Conservation (phyloP, 768 basidiomycete species). For the Fomitopsis serialis region DNA sequence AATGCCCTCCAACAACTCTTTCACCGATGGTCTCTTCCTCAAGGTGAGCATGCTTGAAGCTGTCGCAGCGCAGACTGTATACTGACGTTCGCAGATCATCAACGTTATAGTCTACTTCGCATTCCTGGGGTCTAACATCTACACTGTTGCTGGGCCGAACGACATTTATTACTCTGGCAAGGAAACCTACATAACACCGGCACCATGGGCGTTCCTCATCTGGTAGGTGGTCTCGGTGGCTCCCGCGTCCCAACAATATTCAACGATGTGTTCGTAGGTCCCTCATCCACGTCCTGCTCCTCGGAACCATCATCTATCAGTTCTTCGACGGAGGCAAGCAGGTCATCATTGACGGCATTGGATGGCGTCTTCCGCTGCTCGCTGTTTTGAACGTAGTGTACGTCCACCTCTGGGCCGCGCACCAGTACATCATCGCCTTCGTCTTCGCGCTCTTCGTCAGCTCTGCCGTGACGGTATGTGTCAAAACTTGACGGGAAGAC, state of each 20-base stretch:
- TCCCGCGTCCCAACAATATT: not conserved
- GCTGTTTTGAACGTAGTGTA: conserved; percentile 85
- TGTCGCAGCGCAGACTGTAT: not conserved
- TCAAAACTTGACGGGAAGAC: not conserved
- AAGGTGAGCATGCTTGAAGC: conserved; percentile 45
- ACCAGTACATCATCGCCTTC: conserved; percentile 78
- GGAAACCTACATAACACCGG: conserved; percentile 93
- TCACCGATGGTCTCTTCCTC: conserved; percentile 79
- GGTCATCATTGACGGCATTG: conserved; percentile 79
- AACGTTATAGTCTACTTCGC: conserved; percentile 82
- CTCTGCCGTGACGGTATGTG: conserved; percentile 50
- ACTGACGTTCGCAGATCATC: conserved; percentile 40
- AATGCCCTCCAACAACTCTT: conserved; percentile 36
- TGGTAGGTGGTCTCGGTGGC: conserved; percentile 44
- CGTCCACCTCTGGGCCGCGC: conserved; percentile 78
- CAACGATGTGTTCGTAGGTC: conserved; percentile 42
- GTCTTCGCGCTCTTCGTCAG: conserved; percentile 85
- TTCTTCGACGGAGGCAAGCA: conserved; percentile 75
- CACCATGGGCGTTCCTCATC: conserved; percentile 87
- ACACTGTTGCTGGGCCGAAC: conserved; percentile 73
- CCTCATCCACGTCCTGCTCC: conserved; percentile 83
- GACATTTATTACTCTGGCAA: conserved; percentile 69
- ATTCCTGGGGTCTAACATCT: conserved; percentile 89
- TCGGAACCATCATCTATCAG: conserved; percentile 89
- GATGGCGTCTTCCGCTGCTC: conserved; percentile 89